Conservation (phyloP, 208 protist species). For the Kentomonas sorsogonicus region DNA sequence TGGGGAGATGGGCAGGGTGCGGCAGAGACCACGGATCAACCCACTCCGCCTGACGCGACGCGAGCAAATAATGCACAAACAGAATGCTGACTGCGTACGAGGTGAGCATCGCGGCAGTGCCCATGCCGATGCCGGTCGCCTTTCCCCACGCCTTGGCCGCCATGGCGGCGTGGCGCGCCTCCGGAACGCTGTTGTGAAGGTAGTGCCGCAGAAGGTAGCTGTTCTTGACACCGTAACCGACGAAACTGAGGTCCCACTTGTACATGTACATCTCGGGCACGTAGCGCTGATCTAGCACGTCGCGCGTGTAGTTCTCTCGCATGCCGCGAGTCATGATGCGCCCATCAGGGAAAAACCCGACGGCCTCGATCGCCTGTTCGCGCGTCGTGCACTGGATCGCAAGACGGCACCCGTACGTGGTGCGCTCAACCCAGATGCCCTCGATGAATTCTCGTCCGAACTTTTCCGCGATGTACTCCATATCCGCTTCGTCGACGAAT, state of each 20-base stretch:
- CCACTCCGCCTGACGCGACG: constrained; percentile 69
- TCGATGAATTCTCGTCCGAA: constrained; percentile 76
- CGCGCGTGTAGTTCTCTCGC: constrained; percentile 84
- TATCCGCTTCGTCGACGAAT: constrained; percentile 48
- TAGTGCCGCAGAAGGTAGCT: constrained; percentile 86
- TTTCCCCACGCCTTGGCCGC: constrained; percentile 89
- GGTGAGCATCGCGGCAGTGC: constrained; percentile 80
- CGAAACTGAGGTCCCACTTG: constrained; percentile 88
- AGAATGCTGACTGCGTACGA: constrained; percentile 86
- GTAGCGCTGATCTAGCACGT: constrained; percentile 75
- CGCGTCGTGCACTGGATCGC: constrained; percentile 75
- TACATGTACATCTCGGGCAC: constrained; percentile 88
- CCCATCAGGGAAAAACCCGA: constrained; percentile 84
- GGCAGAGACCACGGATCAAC: constrained; percentile 83
- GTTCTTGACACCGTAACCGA: constrained; percentile 88
- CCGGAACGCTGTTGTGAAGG: constrained; percentile 53
- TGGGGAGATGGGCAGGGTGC: constrained; percentile 80
- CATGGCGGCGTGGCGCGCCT: constrained; percentile 75
- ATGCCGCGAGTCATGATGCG: constrained; percentile 82
- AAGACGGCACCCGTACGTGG: constrained; percentile 76
- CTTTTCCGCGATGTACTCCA: constrained; percentile 80
- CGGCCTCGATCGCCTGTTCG: constrained; percentile 81
- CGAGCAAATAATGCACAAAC: constrained; percentile 84
- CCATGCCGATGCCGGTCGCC: constrained; percentile 70
- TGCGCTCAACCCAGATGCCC: constrained; percentile 82